phyloP scores from a whole-genome alignment of 805 yeast genomes.

The Spathaspora passalidarum region DNA sequence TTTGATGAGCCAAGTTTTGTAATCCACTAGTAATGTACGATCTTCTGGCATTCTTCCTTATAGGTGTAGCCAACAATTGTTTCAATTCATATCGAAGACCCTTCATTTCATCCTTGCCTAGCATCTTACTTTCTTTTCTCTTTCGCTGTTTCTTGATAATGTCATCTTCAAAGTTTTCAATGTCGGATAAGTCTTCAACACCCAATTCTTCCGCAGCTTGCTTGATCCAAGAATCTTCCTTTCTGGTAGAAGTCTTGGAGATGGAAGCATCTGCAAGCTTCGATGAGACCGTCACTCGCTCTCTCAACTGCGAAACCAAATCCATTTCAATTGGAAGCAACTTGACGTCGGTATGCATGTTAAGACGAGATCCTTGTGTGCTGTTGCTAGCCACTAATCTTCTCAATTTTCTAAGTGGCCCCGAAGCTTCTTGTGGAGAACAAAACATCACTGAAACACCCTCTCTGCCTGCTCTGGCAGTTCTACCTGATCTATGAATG shows the following conservation, averaged over 20 bases:
- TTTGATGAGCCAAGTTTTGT: conserved; percentile 71
- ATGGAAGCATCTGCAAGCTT: conserved; percentile 72
- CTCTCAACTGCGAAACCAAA: conserved; percentile 65
- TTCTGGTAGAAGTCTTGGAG: conserved; percentile 54
- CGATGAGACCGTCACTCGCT: conserved; percentile 65
- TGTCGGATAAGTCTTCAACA: conserved; percentile 62
- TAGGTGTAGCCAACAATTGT: conserved; percentile 48
- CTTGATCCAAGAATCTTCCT: conserved; percentile 77
- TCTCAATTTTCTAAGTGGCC: conserved; percentile 77
- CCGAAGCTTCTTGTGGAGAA: conserved; percentile 90
- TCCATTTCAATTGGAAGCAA: conserved; percentile 75
- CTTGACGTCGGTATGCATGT: conserved; percentile 51
- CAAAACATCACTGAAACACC: conserved; percentile 95
- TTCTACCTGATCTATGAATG: conserved; percentile 95
- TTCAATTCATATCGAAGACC: conserved; percentile 50
- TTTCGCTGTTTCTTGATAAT: conserved; percentile 60
- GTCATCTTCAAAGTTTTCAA: conserved; percentile 64
- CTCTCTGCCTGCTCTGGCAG: conserved; percentile 92
- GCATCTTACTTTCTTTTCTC: conserved; percentile 35
- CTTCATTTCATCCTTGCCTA: conserved; percentile 49
- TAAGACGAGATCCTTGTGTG: conserved; percentile 21
- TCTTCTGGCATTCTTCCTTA: conserved; percentile 62
- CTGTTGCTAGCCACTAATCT: conserved; percentile 44
- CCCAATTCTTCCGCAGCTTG: conserved; percentile 95
- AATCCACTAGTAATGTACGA: conserved; percentile 80